Evolutionary conservation across 2,329 filamentous ascomycete genomes (phyloP).

Genomic region (Neofusicoccum parvum): DNA sequence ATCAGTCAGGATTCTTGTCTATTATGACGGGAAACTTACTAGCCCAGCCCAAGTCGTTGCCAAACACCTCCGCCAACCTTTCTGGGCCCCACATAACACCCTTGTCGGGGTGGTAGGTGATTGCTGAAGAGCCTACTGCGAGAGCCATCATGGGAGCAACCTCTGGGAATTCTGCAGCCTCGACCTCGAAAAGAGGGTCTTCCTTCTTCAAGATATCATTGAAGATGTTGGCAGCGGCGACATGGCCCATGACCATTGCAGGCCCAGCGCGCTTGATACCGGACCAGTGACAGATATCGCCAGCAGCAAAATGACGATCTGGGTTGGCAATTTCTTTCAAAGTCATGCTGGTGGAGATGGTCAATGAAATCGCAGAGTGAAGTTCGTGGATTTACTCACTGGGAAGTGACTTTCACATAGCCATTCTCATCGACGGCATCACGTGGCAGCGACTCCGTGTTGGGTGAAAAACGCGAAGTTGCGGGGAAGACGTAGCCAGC

Average conservation of each 20-base stretch:
- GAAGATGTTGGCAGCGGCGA: slow-evolving; percentile 61
- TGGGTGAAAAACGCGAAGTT: slow-evolving; percentile 64
- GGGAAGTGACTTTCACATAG: slow-evolving; percentile 64
- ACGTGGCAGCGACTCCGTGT: slow-evolving; percentile 63
- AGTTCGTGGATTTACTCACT: slow-evolving; percentile 41
- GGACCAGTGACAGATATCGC: slow-evolving; percentile 71
- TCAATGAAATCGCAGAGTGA: slow-evolving; percentile 9
- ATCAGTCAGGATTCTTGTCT: background rate
- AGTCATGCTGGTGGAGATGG: slow-evolving; percentile 26
- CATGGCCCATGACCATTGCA: slow-evolving; percentile 73
- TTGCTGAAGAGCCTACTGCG: slow-evolving; percentile 69
- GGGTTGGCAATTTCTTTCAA: slow-evolving; percentile 60
- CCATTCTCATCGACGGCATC: slow-evolving; percentile 64
- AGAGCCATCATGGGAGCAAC: slow-evolving; percentile 68
- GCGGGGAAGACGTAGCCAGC: slow-evolving; percentile 71
- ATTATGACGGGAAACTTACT: slow-evolving; percentile 51
- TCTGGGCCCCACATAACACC: slow-evolving; percentile 65
- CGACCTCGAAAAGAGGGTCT: slow-evolving; percentile 26
- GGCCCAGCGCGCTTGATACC: slow-evolving; percentile 79
- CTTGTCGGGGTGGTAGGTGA: slow-evolving; percentile 61
- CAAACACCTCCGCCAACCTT: slow-evolving; percentile 65
- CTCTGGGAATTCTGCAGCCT: slow-evolving; percentile 39
- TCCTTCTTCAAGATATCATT: slow-evolving; percentile 39
- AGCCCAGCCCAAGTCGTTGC: slow-evolving; percentile 63
- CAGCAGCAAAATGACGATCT: slow-evolving; percentile 66